Evolutionary conservation across 2,329 filamentous ascomycete genomes (phyloP), one percentile per base, ranked within the genome.

Genomic region (Atkinsonella texensis): DNA sequence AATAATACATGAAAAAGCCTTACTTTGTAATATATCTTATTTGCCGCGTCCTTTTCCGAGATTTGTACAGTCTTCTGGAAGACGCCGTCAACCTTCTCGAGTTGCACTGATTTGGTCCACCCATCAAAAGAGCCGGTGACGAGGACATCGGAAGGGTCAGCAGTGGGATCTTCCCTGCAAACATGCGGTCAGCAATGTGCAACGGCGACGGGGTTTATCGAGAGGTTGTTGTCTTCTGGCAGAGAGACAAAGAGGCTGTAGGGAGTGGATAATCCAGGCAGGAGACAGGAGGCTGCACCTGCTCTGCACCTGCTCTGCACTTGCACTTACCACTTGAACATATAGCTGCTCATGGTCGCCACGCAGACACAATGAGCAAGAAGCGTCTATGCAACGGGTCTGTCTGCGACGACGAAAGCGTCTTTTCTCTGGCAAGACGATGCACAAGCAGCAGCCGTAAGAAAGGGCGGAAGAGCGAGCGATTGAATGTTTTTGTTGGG

Each of bases 11-110:
- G 12, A 17, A 23, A 11, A 20, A 10, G 17, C 73, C 75, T 59
- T 74, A 95, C 91, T 88, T 98, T 98, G 82, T 96, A 98, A 65
- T 84, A 83, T 60, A 95, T 84, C 73, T 93, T 95, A 57, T 83
- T 74, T 47, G 74, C 71, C 15, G 74, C 71, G 51, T 48, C 35
- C 32, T 55, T 35, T 17, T 80, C 73, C 48, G 84, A 74, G 35
- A 97, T 75, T 50, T 80, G 73, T 54, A 98, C 89, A 35, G 81
- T 80, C 75, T 95, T 95, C 70, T 85, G 76, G 69, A 94, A 95
- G 60, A 77, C 62, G 57, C 81, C 74, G 64, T 79, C 85, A 41
- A 81, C 76, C 72, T 88, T 89, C 46, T 89, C 83, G 53, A 98
- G 79, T 73, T 86, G 80, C 67, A 91, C 80, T 52, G 82, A 89